Conservation (phyloP, 495 filamentous ascomycete species). For the Evernia prunastri region DNA sequence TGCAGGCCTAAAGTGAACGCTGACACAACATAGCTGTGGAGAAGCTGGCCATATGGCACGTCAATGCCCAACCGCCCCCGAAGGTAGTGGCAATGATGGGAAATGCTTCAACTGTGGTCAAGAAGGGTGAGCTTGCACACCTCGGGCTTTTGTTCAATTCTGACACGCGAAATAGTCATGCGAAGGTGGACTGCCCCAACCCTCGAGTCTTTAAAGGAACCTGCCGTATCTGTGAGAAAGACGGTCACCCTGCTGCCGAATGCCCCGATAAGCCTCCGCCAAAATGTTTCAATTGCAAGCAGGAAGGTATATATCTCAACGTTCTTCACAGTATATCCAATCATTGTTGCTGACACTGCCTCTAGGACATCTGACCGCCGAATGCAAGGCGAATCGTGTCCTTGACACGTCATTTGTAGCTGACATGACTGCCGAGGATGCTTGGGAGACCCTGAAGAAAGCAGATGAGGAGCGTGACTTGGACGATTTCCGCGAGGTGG, state of each 20-base stretch:
- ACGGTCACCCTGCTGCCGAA: conserved; percentile 63
- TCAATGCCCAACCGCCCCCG: conserved; percentile 48
- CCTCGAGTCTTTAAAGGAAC: conserved; percentile 57
- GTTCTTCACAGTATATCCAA: neutral
- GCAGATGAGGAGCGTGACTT: conserved; percentile 61
- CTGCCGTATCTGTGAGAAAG: conserved; percentile 66
- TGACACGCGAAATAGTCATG: conserved; percentile 41
- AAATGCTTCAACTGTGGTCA: conserved; percentile 78
- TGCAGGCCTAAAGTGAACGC: neutral
- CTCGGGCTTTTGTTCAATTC: neutral
- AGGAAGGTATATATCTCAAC: conserved; percentile 51
- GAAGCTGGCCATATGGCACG: conserved; percentile 50
- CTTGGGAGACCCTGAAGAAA: conserved; percentile 61
- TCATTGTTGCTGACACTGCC: neutral
- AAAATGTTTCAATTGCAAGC: conserved; percentile 68
- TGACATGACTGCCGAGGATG: conserved; percentile 54
- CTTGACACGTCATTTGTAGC: conserved; percentile 56
- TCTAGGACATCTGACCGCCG: conserved; percentile 55
- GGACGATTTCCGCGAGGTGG: conserved; percentile 64
- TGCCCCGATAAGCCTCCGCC: conserved; percentile 61
- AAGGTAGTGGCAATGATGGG: conserved; percentile 36
- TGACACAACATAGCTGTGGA: conserved; percentile 41
- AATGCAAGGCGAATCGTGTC: conserved; percentile 65
- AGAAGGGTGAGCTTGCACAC: conserved; percentile 48
- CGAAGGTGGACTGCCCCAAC: conserved; percentile 62